Percentiles rank a stretch among this genome's conserved stretches.
phyloP scores from a whole-genome alignment of 352 stramenopile genomes.

The Globisporangium lucens region DNA sequence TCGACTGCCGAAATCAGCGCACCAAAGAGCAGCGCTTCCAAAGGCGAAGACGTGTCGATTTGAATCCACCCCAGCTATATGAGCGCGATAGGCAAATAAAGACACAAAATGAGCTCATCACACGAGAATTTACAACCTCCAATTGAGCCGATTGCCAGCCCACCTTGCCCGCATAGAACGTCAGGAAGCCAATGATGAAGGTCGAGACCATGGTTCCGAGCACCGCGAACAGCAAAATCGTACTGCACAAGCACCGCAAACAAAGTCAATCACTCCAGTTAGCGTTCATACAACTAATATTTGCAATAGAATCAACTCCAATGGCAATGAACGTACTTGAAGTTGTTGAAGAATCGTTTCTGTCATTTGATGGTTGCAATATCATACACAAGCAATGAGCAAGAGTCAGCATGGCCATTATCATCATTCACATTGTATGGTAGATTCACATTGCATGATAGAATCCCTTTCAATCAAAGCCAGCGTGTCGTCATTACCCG shows the following conservation, averaged over 20 bases:
- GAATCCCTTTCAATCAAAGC: neutral
- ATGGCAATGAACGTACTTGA: constrained; percentile 48
- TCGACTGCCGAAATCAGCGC: constrained; percentile 95
- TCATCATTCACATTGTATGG: neutral
- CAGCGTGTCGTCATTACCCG: constrained; percentile 27
- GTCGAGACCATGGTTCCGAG: constrained; percentile 95
- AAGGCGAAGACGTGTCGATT: constrained; percentile 90
- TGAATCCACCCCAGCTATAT: constrained; percentile 64
- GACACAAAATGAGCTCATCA: neutral
- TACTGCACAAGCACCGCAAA: constrained; percentile 33
- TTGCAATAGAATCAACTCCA: neutral
- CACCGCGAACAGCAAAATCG: constrained; percentile 94
- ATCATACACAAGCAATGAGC: neutral
- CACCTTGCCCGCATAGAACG: constrained; percentile 82
- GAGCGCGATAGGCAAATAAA: neutral
- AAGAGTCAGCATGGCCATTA: neutral
- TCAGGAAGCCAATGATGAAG: constrained; percentile 94
- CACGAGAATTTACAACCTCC: neutral
- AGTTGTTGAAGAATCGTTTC: constrained; percentile 96
- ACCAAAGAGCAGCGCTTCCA: constrained; percentile 95
- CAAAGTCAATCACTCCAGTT: neutral
- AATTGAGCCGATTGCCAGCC: neutral
- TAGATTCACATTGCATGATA: neutral
- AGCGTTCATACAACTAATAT: neutral
- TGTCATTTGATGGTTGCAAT: constrained; percentile 13